These are phyloP conservation scores for Pythium insidiosum DNA, from an alignment of 352 stramenopile genomes.

Conservation along the genomic window DNA sequence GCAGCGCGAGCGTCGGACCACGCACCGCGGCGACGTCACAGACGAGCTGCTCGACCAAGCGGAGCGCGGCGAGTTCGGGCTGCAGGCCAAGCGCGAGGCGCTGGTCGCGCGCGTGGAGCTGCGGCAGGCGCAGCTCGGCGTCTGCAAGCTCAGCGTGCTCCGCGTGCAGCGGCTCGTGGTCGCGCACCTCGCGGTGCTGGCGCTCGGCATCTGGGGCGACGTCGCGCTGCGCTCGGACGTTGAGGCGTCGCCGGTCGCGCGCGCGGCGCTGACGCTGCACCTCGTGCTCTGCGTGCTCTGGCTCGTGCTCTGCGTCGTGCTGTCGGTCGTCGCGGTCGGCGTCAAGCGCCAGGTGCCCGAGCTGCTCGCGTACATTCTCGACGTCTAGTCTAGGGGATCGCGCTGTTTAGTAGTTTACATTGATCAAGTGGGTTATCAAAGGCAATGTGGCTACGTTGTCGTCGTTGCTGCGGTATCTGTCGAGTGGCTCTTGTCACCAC, in stretches of 20 bases:
- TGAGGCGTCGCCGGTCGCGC: conserved; percentile 9
- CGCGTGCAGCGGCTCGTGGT: conserved; percentile 36
- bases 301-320: conserved; percentile 25
- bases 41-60: conserved; percentile 48
- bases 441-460: no score
- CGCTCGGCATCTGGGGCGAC: conserved; percentile 30
- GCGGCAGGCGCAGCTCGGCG: conserved; percentile 38
- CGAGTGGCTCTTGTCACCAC: no score
- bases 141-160: conserved; percentile 47
- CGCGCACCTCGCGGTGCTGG: conserved; percentile 27
- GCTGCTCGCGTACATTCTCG: conserved; percentile 32
- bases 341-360: conserved; percentile 37
- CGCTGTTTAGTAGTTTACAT: no score
- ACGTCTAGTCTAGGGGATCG: conserved; percentile 16
- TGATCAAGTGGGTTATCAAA: no score
- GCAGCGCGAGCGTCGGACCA: conserved; percentile 22
- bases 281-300: conserved; percentile 37
- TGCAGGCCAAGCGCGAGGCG: conserved; percentile 57
- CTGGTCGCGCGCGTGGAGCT: conserved; percentile 44
- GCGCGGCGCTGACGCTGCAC: conserved; percentile 26
- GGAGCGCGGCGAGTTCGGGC: conserved; percentile 52
- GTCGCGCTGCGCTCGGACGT: conserved; percentile 9
- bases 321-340: conserved; percentile 24
- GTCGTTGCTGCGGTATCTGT: no score
- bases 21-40: conserved; percentile 25